Evolutionary conservation across 2,329 filamentous ascomycete species (phyloP).

Genomic region (Arthrinium phaeospermum): DNA sequence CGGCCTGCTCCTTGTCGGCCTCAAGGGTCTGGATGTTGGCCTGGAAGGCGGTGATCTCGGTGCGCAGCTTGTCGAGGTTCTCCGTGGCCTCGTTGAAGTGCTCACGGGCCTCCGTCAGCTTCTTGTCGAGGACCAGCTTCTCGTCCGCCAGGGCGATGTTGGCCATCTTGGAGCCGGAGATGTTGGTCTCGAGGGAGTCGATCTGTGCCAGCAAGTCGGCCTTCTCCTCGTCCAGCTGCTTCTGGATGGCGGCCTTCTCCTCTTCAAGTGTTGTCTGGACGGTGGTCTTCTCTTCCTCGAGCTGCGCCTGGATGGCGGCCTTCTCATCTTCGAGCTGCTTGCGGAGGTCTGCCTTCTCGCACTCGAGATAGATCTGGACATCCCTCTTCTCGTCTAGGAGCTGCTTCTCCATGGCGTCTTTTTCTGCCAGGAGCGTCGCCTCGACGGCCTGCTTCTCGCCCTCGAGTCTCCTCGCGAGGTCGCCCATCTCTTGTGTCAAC

Average conservation of each 20-base stretch:
- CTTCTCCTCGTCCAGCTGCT: constrained; percentile 32
- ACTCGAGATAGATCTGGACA: constrained; percentile 33
- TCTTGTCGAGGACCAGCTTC: constrained; percentile 16
- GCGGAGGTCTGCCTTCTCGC: constrained; percentile 35
- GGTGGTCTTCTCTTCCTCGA: constrained; percentile 27
- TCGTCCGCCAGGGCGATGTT: constrained; percentile 18
- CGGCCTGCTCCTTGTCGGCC: constrained; percentile 16
- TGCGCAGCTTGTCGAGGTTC: neutral
- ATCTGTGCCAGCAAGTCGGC: constrained; percentile 34
- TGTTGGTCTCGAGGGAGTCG: constrained; percentile 25
- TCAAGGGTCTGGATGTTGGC: neutral
- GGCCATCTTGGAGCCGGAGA: constrained; percentile 18
- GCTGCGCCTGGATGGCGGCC: constrained; percentile 28
- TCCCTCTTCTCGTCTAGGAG: constrained; percentile 34
- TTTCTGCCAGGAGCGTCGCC: constrained; percentile 29
- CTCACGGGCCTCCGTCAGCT: neutral
- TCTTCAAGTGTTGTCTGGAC: constrained; percentile 34
- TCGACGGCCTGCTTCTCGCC: constrained; percentile 19
- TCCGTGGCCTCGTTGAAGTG: constrained; percentile 1
- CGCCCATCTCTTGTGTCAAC: constrained; percentile 17
- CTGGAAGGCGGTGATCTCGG: constrained; percentile 18
- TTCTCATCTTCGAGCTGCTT: constrained; percentile 27
- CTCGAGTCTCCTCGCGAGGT: constrained; percentile 31
- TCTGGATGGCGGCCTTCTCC: constrained; percentile 27
- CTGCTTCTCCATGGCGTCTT: constrained; percentile 25